phyloP scores from a whole-genome alignment of 306 rosid genomes.

The Macrotyloma uniflorum region DNA sequence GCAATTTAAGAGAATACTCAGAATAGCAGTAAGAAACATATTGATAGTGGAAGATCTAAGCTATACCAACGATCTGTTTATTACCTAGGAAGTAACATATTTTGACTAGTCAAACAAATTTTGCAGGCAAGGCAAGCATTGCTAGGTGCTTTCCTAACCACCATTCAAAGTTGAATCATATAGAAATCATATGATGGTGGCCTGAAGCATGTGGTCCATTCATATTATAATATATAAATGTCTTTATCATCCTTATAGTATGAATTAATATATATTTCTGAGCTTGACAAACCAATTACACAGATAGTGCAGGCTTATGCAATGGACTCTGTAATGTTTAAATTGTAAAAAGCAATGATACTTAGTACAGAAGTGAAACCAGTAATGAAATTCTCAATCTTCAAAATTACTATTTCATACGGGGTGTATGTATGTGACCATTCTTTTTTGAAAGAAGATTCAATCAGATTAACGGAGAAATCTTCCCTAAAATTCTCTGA shows the following conservation, averaged over 20 bases:
- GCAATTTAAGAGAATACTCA: conserved; percentile 39
- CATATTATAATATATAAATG: background rate
- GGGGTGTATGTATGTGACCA: background rate
- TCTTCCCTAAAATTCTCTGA: background rate
- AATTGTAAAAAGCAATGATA: conserved; percentile 14
- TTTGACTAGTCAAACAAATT: conserved; percentile 9
- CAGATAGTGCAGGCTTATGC: too few species aligned
- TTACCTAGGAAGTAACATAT: background rate
- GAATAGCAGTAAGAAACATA: conserved; percentile 37
- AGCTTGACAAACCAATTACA: conserved; percentile 2
- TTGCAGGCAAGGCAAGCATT: background rate
- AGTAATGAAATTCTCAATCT: background rate
- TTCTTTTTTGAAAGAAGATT: background rate
- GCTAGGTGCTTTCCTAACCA: background rate
- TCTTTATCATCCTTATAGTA: background rate
- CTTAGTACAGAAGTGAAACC: background rate
- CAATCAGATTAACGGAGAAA: background rate
- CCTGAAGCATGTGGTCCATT: background rate
- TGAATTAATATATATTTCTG: conserved; percentile 20
- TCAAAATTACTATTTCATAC: background rate
- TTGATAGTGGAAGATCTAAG: background rate
- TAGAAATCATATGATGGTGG: background rate
- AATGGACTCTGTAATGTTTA: conserved; percentile 1
- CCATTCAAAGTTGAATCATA: conserved; percentile 4
- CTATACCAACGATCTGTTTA: background rate